A percentile compares a stretch with the other conserved stretches of the same genome.
These are phyloP conservation scores for Magnaporthiopsis rhizophila DNA, from an alignment of 2,329 filamentous ascomycete genomes.

Conservation along the genomic window DNA sequence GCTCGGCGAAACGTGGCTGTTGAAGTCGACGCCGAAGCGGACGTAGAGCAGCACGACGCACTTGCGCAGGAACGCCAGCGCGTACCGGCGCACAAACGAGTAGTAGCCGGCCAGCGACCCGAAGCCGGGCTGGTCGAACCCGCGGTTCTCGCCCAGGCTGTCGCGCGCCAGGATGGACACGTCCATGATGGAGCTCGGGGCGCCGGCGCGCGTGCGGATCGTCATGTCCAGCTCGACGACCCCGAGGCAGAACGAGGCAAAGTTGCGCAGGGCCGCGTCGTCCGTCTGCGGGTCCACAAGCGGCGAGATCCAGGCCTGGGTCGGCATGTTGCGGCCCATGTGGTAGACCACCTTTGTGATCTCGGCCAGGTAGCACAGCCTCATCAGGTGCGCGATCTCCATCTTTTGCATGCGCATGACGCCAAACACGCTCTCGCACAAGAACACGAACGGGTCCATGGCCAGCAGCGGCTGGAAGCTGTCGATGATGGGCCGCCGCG, in stretches of 20 bases:
- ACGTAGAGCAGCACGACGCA: slow-evolving; percentile 75
- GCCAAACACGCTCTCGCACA: slow-evolving; percentile 70
- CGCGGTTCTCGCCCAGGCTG: slow-evolving; percentile 30
- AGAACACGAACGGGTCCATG: slow-evolving; percentile 69
- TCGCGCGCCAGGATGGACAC: slow-evolving; percentile 23
- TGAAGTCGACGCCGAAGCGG: slow-evolving; percentile 82
- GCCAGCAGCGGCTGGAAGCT: slow-evolving; percentile 51
- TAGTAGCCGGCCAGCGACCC: slow-evolving; percentile 47
- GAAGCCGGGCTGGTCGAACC: slow-evolving; percentile 48
- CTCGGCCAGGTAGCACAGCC: slow-evolving; percentile 84
- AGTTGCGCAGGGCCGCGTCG: slow-evolving; percentile 42
- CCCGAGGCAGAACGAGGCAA: slow-evolving; percentile 45
- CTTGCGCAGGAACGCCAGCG: slow-evolving; percentile 85
- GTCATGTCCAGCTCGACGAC: slow-evolving; percentile 38
- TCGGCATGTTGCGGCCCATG: slow-evolving; percentile 46
- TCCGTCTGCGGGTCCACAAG: slow-evolving; percentile 33
- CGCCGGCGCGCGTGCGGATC: slow-evolving; percentile 15
- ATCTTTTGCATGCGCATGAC: slow-evolving; percentile 59
- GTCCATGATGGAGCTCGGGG: slow-evolving; percentile 15
- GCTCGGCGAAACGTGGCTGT: slow-evolving; percentile 54
- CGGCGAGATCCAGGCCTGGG: slow-evolving; percentile 38
- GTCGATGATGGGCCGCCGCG: slow-evolving; percentile 34
- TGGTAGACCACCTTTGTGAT: slow-evolving; percentile 71
- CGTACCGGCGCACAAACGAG: slow-evolving; percentile 67
- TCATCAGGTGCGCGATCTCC: slow-evolving; percentile 71